Base-by-base conservation (phyloP, 2,329 filamentous ascomycete genomes). In the Aspergillus quadrilineatus region DNA sequence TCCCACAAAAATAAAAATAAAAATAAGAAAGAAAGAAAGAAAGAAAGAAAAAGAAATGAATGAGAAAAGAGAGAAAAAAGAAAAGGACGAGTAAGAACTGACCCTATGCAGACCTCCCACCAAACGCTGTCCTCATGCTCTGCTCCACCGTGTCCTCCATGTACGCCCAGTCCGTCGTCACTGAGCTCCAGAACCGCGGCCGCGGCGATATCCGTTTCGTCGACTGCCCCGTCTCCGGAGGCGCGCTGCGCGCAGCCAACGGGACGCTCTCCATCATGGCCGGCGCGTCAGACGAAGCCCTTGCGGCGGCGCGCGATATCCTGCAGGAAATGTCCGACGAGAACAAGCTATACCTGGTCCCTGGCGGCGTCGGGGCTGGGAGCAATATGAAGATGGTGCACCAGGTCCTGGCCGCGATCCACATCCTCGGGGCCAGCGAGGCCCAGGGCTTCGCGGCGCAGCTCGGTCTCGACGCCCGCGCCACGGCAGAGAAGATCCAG, bases 251-350 rank as follows among this genome's bases (percentile, higher is more conserved):
- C 34, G 88, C 88, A 1, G 87, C 86, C 0, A 82, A 88, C 48
- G 89, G 89, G 3, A 89, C 88, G 0, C 75, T 92, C 42, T 89
- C 87, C 6, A 91, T 92, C 67, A 90, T 92, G 83, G 87, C 87
- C 0, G 85, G 85, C 1, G 87, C 80, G 0, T 76, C 82, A 0
- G 78, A 82, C 1, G 78, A 77, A 2, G 83, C 84, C 4, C 73
- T 90, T 1, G 75, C 79, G 34, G 82, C 81, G 55, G 86, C 81
- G 0, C 79, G 78, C 22, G 80, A 78, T 47, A 72, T 91, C 1
- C 77, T 92, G 2, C 77, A 84, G 51, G 82, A 82, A 62, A 83
- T 92, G 77, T 83, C 87, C 1, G 75, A 74, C 45, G 57, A 66
- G 12, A 68, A 69, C 42, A 89, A 89, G 68, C 75, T 92, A 4